These are phyloP conservation scores for Berberis thunbergii DNA, from an alignment of 164 flowering plant genomes.

Conservation along the genomic window DNA sequence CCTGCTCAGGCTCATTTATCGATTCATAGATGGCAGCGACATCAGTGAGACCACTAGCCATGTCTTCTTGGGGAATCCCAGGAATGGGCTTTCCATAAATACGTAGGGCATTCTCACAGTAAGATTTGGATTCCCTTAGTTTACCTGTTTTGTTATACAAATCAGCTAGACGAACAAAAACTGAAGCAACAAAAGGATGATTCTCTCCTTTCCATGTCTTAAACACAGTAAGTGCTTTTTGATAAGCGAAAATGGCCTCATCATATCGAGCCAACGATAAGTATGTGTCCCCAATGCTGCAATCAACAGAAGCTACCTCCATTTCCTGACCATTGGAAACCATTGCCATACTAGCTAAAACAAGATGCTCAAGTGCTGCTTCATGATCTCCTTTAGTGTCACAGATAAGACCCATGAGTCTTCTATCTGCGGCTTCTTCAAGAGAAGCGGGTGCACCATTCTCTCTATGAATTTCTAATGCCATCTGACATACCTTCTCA, in stretches of 20 bases:
- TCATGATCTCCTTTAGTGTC: constrained; percentile 90
- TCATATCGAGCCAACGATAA: constrained; percentile 70
- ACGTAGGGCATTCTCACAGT: constrained; percentile 79
- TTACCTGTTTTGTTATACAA: constrained; percentile 74
- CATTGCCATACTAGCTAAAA: constrained; percentile 91
- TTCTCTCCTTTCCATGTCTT: constrained; percentile 83
- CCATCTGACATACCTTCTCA: constrained; percentile 62
- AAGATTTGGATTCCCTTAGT: constrained; percentile 16
- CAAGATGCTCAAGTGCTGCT: constrained; percentile 91
- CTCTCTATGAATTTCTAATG: constrained; percentile 78
- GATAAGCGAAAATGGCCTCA: constrained; percentile 84
- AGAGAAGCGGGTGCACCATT: constrained; percentile 61
- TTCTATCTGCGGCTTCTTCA: constrained; percentile 90
- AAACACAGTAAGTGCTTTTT: constrained; percentile 79
- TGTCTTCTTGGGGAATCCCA: constrained; percentile 73
- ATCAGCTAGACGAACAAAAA: constrained; percentile 30
- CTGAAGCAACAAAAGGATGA: constrained; percentile 72
- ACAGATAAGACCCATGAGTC: constrained; percentile 94
- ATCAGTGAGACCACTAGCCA: constrained; percentile 81
- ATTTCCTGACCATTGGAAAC: constrained; percentile 71
- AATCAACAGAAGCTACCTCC: constrained; percentile 81
- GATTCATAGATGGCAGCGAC: constrained; percentile 88
- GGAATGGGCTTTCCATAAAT: constrained; percentile 70
- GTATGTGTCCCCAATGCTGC: constrained; percentile 90
- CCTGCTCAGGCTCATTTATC: constrained; percentile 77